Evolutionary conservation across 2,329 filamentous ascomycete species (phyloP), one percentile per base, ranked within the genome.

Genomic region (Scolecobasidium constrictum): DNA sequence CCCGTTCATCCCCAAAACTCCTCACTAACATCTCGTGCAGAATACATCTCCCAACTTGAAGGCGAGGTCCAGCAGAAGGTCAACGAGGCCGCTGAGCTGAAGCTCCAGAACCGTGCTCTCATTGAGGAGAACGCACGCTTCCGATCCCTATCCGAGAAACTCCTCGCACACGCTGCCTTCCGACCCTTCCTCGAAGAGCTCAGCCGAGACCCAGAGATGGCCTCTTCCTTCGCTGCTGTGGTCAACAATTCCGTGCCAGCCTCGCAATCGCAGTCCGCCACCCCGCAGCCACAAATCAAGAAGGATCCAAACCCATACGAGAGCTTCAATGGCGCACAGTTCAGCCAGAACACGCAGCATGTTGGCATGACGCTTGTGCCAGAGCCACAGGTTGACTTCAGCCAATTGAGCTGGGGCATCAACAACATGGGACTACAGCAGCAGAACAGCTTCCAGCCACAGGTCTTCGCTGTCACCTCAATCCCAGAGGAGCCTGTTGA

Each of bases 31-130:
- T 12, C 21, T 44, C n/a, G n/a, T 19, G 34, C 55, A 96, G 92
- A 96, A 74, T 96, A 96, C 69, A 96, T 98, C 58, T 77, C 78
- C 49, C 88, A 96, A 63, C 83, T 98, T 13, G 92, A 98, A 69
- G 72, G 76, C 48, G 90, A 96, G 62, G 83, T 95, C 53, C 82
- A 86, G 43, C 72, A 71, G 56, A 93, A 92, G 67, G 79, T 82
- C 33, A 83, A 81, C 50, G 90, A 96, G 68, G 81, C 83, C 52
- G 82, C 81, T 49, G 83, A 87, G 36, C 74, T 95, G 23, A 82
- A 84, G 48, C 66, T 73, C 26, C 81, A 93, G 63, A 96, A 95
- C 69, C 76, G 78, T 38, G 79, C 83, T 28, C 73, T 98, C 15
- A 68, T 78, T 51, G 85, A 93, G 37, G 87, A 94, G 70, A 94